Evolutionary conservation across 371 early-diverging fungal species (phyloP).

Genomic region (Dentiscutata heterogama): DNA sequence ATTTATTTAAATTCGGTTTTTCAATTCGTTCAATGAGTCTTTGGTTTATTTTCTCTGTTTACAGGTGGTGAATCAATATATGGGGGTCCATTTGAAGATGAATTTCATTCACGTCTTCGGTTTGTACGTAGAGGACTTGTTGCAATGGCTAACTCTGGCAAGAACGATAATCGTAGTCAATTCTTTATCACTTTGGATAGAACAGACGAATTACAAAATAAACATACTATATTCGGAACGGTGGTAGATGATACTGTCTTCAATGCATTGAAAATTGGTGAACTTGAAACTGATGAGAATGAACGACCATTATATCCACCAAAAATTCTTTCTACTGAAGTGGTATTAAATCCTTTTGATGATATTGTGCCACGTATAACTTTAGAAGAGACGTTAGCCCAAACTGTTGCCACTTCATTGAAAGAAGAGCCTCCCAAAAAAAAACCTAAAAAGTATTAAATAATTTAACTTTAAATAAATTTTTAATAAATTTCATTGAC

Average conservation of each 20-base stretch:
- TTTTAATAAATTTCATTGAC: background rate
- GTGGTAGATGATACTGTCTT: constrained; percentile 94
- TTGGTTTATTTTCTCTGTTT: background rate
- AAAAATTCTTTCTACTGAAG: constrained; percentile 70
- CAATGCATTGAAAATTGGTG: constrained; percentile 89
- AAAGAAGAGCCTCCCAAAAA: constrained; percentile 61
- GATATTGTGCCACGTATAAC: constrained; percentile 86
- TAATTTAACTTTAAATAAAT: background rate
- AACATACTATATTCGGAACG: constrained; percentile 94
- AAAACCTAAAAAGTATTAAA: constrained; percentile 41
- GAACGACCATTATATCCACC: constrained; percentile 89
- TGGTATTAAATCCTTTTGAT: constrained; percentile 91
- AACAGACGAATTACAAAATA: constrained; percentile 85
- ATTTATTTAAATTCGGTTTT: background rate
- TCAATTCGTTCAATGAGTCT: background rate
- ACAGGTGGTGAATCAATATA: constrained; percentile 93
- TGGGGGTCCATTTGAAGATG: constrained; percentile 87
- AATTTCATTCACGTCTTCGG: constrained; percentile 91
- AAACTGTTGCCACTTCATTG: constrained; percentile 55
- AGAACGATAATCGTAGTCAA: constrained; percentile 86
- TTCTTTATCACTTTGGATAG: constrained; percentile 95
- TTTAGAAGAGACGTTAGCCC: constrained; percentile 64
- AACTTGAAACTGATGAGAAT: constrained; percentile 78
- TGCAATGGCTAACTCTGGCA: constrained; percentile 91
- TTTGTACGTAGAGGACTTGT: constrained; percentile 91